phyloP scores from a whole-genome alignment of 768 basidiomycete genomes.

The Krasilnikovozyma curviuscula region DNA sequence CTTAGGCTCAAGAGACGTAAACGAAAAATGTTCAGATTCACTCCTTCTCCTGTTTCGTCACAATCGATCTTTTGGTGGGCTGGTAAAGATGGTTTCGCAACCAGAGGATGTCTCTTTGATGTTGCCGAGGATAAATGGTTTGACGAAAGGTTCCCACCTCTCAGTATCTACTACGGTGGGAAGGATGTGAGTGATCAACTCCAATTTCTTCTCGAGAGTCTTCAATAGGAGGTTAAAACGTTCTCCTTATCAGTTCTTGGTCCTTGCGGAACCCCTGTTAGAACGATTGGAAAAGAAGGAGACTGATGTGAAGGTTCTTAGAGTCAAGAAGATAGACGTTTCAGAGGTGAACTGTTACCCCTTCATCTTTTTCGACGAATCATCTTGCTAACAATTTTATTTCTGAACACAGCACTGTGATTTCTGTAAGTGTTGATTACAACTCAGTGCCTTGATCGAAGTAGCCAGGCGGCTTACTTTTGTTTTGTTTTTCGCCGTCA shows the following conservation, averaged over 20 bases:
- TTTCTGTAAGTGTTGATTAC: not conserved
- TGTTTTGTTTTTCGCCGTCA: not conserved
- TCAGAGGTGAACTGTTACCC: constrained; percentile 24
- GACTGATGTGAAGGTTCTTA: constrained; percentile 29
- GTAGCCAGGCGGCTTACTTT: constrained; percentile 17
- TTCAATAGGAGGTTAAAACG: no score
- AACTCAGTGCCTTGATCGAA: not conserved
- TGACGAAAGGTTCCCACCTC: constrained; percentile 32
- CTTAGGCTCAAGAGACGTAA: constrained; percentile 30
- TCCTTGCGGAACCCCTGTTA: constrained; percentile 31
- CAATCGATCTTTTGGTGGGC: constrained; percentile 27
- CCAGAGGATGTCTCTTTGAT: constrained; percentile 27
- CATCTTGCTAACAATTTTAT: not conserved
- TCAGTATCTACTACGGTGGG: constrained; percentile 22
- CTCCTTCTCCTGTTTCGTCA: constrained; percentile 32
- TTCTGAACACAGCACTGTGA: no score
- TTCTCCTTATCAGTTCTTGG: constrained; percentile 12
- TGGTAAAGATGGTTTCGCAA: constrained; percentile 31
- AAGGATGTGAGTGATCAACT: not conserved
- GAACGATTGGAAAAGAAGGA: constrained; percentile 30
- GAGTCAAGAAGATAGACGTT: constrained; percentile 30
- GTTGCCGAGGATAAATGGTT: constrained; percentile 31
- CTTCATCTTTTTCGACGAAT: not conserved
- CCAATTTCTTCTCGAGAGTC: not conserved
- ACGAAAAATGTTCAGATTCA: constrained; percentile 36